These are phyloP conservation scores for Alternaria gaisen DNA, from an alignment of 2,329 filamentous ascomycete species.

Conservation along the genomic window DNA sequence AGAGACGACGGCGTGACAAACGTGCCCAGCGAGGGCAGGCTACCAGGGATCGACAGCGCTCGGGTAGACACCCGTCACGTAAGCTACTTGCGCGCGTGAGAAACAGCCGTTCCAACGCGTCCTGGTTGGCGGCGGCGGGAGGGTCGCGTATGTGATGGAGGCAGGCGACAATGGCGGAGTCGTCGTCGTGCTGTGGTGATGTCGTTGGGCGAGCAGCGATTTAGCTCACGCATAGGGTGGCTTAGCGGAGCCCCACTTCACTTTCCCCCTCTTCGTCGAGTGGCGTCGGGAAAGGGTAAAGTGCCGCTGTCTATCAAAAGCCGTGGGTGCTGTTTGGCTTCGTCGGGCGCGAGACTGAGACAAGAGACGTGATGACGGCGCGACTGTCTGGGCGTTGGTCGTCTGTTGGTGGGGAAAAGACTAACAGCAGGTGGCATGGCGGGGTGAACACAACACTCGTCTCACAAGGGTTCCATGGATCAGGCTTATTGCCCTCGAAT, in stretches of 20 bases:
- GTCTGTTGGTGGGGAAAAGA: constrained; percentile 21
- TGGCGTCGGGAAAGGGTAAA: constrained; percentile 24
- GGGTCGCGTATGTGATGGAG: constrained; percentile 12
- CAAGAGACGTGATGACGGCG: constrained; percentile 20
- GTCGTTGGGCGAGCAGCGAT: constrained; percentile 36
- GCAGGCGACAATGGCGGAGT: constrained; percentile 31
- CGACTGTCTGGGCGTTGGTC: constrained; percentile 11
- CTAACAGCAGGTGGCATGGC: constrained; percentile 18
- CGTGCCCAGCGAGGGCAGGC: constrained; percentile 39
- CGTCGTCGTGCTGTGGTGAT: constrained; percentile 27
- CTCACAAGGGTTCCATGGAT: background rate
- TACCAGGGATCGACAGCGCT: constrained; percentile 32
- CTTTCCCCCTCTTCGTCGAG: constrained; percentile 30
- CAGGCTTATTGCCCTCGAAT: background rate
- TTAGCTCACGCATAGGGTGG: constrained; percentile 38
- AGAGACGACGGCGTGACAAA: constrained; percentile 31
- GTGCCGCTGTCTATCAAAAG: constrained; percentile 11
- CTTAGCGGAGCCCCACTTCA: constrained; percentile 36
- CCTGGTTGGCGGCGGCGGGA: constrained; percentile 13
- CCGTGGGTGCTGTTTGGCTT: constrained; percentile 6
- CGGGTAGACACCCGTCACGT: constrained; percentile 34
- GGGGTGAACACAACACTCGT: constrained; percentile 10
- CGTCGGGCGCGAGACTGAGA: constrained; percentile 12
- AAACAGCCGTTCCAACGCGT: constrained; percentile 17
- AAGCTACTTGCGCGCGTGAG: constrained; percentile 14